Percentiles rank a stretch among this genome's conserved stretches.
phyloP scores from a whole-genome alignment of 305 asterid genomes.

The Fraxinus dipetala region DNA sequence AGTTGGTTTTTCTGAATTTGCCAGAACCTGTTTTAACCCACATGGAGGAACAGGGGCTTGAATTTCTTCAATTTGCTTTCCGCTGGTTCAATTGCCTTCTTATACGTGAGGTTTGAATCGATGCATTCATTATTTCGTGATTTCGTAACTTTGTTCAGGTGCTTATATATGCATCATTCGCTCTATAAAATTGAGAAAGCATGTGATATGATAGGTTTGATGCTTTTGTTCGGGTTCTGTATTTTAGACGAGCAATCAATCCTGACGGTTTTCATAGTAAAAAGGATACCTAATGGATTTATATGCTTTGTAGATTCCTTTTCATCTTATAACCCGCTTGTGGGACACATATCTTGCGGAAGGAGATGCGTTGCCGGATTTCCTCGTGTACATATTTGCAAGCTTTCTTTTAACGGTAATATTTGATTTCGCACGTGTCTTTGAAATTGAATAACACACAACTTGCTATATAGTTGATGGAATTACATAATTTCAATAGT shows the following conservation, averaged over 20 bases:
- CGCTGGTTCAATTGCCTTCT: constrained; percentile 99
- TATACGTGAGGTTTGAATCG: constrained; percentile 74
- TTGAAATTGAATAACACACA: background rate
- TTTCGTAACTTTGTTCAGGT: background rate
- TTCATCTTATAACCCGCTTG: constrained; percentile 77
- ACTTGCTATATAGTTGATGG: background rate
- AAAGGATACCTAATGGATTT: background rate
- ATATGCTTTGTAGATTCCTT: constrained; percentile 57
- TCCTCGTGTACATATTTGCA: constrained; percentile 89
- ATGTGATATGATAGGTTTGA: background rate
- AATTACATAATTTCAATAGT: background rate
- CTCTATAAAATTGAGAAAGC: background rate
- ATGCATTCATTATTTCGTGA: constrained; percentile 5
- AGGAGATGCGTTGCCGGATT: constrained; percentile 94
- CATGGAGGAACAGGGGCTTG: constrained; percentile 97
- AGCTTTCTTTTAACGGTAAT: constrained; percentile 84
- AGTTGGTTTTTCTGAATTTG: constrained; percentile 17
- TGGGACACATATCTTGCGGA: constrained; percentile 99
- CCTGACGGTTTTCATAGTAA: background rate
- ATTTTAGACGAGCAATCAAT: background rate
- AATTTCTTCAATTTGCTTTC: constrained; percentile 95
- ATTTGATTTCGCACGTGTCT: background rate
- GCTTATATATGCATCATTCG: background rate
- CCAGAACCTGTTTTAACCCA: constrained; percentile 81
- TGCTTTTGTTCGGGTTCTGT: background rate